Base-by-base conservation (phyloP, 139 green algal species). In the Pedinophyceae sp. region DNA sequence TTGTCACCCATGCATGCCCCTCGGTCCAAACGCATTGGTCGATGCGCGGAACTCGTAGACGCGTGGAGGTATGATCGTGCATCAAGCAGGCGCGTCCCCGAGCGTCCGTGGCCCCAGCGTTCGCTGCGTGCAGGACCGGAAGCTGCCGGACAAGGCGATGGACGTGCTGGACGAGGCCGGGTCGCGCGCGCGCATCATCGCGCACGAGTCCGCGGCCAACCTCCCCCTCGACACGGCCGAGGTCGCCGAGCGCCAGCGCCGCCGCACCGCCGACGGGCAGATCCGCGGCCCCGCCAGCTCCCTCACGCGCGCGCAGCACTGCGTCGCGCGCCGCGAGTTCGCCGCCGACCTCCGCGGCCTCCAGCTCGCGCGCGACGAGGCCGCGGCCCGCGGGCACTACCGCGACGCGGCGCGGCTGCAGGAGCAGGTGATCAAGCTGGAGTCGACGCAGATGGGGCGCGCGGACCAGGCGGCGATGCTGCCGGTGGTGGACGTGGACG, bases 141-240 rank as follows among this genome's bases (percentile, higher is more conserved):
- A 80, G 48, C 69, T 97, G 48, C 89, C 88, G 0, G 88, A 96
- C 72, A 97, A 96, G 75, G 87, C 89, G 34, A 95, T 98, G 38
- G 90, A 98, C 69, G 60, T 97, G n/a, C 60, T 98, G 50, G 91
- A 98, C 61, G 91, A 98, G 75, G 91, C 91, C 7, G 91, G 86
- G 29, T 84, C 65, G 65, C 60, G 77, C 3, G 83, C 78, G 48
- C 74, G 83, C 62, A 96, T 98, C 54, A 55, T 59, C 1, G 74
- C 79, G 0, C 88, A 87, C 70, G 51, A 57, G 1, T 73, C 68
- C 20, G n/a, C n/a, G 29, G n/a, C n/a, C n/a, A n/a, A n/a, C n/a
- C n/a, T n/a, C n/a, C n/a, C n/a, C n/a, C n/a, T n/a, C n/a, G n/a
- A n/a, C n/a, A n/a, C n/a, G n/a, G n/a, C n/a, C n/a, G n/a, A n/a